Conservation (phyloP, 176 grass and related monocot genomes). For the Lolium perenne region DNA sequence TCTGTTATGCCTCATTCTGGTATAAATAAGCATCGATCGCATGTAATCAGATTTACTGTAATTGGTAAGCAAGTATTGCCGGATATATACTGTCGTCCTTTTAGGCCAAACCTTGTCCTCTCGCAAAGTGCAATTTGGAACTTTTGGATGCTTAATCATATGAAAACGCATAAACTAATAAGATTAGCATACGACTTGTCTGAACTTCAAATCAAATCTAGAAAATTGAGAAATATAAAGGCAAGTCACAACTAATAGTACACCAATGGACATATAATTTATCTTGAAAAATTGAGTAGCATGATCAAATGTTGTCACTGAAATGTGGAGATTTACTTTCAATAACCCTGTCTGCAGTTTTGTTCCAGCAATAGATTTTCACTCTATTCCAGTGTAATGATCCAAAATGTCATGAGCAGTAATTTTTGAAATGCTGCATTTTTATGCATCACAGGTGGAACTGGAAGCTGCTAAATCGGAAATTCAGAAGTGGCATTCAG, state of each 20-base stretch:
- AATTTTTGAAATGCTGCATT: constrained; percentile 33
- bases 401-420: constrained; percentile 18
- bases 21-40: neutral
- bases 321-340: constrained; percentile 9
- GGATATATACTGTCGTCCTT: neutral
- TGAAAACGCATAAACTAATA: constrained; percentile 8
- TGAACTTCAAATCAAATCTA: neutral
- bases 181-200: neutral
- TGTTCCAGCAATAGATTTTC: neutral
- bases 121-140: neutral
- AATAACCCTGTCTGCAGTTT: neutral
- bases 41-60: neutral
- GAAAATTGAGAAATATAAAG: neutral
- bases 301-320: neutral
- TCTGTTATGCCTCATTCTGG: constrained; percentile 18
- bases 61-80: neutral
- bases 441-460: constrained; percentile 57
- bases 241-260: constrained; percentile 3
- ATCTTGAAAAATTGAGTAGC: neutral
- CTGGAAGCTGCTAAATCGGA: constrained; percentile 80
- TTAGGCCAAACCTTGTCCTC: neutral
- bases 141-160: neutral
- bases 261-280: neutral
- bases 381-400: neutral
- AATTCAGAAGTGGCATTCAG: constrained; percentile 92